Evolutionary conservation across 2,329 filamentous ascomycete species (phyloP).

Genomic region (Diplodia scrobiculata): DNA sequence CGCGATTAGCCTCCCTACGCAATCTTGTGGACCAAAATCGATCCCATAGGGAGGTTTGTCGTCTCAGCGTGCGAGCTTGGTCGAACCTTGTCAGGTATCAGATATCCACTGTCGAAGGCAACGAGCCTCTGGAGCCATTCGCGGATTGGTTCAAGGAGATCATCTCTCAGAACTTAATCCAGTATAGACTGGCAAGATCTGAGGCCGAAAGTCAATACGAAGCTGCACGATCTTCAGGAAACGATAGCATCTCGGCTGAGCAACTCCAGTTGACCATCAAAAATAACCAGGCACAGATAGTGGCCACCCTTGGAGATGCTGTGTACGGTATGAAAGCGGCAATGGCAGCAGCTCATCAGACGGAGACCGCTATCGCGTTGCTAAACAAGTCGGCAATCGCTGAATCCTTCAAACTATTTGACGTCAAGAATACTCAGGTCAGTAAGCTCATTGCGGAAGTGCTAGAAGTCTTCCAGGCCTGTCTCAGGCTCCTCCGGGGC

Average conservation of each 20-base stretch:
- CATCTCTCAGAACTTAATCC: constrained; percentile 54
- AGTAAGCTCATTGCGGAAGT: constrained; percentile 53
- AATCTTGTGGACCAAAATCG: constrained; percentile 59
- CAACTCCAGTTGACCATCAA: constrained; percentile 57
- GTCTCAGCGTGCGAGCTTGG: constrained; percentile 62
- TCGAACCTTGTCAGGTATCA: constrained; percentile 60
- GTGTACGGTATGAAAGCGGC: constrained; percentile 55
- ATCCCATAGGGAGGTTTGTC: constrained; percentile 63
- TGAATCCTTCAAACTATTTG: constrained; percentile 56
- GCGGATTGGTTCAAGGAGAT: constrained; percentile 60
- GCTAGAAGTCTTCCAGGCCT: constrained; percentile 51
- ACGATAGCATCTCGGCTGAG: constrained; percentile 48
- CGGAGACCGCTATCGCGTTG: constrained; percentile 49
- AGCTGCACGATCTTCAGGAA: constrained; percentile 41
- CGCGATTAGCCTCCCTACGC: constrained; percentile 55
- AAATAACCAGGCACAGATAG: constrained; percentile 61
- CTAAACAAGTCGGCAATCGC: constrained; percentile 50
- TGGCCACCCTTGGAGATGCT: constrained; percentile 57
- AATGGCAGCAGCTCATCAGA: constrained; percentile 47
- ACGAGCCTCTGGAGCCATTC: constrained; percentile 52
- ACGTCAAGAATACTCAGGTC: constrained; percentile 50
- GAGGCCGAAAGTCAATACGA: constrained; percentile 60
- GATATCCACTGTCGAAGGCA: constrained; percentile 55
- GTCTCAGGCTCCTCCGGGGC: constrained; percentile 31
- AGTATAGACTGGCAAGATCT: constrained; percentile 58